Conservation (phyloP, 768 basidiomycete genomes). For the Termitomyces sp. region DNA sequence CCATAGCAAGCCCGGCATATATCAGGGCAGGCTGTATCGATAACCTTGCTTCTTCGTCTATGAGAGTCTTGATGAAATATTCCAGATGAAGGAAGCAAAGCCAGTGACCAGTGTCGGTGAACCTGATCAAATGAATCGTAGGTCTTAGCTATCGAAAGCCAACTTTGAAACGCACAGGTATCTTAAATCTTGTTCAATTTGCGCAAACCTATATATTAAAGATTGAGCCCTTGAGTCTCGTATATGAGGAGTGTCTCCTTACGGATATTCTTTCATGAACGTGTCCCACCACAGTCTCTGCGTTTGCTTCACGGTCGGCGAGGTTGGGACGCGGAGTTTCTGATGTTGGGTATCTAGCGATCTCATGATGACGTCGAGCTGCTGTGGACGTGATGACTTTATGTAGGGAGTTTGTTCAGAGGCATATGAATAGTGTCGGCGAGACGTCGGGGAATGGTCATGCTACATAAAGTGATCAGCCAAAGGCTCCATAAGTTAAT, state of each 20-base stretch:
- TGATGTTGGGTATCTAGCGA: constrained; percentile 27
- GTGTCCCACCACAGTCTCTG: constrained; percentile 41
- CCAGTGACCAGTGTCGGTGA: constrained; percentile 59
- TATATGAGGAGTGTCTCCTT: constrained; percentile 10
- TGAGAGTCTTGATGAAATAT: constrained; percentile 49
- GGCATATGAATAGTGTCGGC: constrained; percentile 26
- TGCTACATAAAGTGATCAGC: constrained; percentile 17
- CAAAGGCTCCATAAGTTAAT: background rate
- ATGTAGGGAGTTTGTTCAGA: constrained; percentile 33
- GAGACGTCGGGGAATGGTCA: constrained; percentile 27
- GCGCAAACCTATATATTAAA: constrained; percentile 39
- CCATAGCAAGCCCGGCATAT: constrained; percentile 64
- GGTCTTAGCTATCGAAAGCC: background rate
- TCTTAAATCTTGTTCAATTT: constrained; percentile 46
- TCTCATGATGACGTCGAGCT: constrained; percentile 32
- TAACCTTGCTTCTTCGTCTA: constrained; percentile 46
- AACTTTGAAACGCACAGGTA: constrained; percentile 39
- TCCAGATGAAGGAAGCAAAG: constrained; percentile 65
- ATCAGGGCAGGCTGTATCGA: constrained; percentile 71
- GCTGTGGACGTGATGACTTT: constrained; percentile 34
- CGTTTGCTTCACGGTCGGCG: constrained; percentile 28
- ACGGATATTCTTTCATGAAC: constrained; percentile 36
- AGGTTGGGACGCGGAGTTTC: constrained; percentile 31
- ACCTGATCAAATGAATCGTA: constrained; percentile 32
- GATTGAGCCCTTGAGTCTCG: constrained; percentile 4